phyloP scores from a whole-genome alignment of 176 grass and related monocot genomes.

The Alopecurus myosuroides region DNA sequence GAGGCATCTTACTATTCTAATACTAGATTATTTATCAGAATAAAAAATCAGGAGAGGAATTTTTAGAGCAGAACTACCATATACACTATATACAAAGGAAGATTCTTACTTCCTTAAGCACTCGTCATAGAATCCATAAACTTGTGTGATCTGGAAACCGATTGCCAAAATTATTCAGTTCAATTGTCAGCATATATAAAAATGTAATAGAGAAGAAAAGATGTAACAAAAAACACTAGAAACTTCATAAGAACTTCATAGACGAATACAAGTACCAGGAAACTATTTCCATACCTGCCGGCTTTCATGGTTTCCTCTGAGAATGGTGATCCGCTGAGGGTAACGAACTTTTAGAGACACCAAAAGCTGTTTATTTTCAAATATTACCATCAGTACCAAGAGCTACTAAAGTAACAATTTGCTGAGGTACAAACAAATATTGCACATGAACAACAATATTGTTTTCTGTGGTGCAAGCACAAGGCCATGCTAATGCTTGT shows the following conservation, averaged over 20 bases:
- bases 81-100: conserved; percentile 1
- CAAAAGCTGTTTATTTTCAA: conserved; percentile 66
- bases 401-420: background rate
- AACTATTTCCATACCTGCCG: conserved; percentile 61
- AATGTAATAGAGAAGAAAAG: conserved; percentile 10
- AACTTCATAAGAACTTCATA: background rate
- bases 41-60: background rate
- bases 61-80: background rate
- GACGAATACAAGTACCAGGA: background rate
- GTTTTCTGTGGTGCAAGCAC: background rate
- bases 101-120: conserved; percentile 91
- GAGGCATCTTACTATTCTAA: background rate
- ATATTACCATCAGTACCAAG: conserved; percentile 12
- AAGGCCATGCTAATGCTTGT: background rate
- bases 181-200: conserved; percentile 7
- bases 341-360: conserved; percentile 94
- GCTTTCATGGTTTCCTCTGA: conserved; percentile 98
- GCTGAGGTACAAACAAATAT: background rate
- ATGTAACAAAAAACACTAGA: background rate
- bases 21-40: background rate
- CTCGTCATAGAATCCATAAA: conserved; percentile 98
- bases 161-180: conserved; percentile 14
- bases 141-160: conserved; percentile 84
- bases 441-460: background rate
- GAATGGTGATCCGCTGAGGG: conserved; percentile 98